Percentiles rank a stretch among this genome's conserved stretches.
These are phyloP conservation scores for Apiotrichum mycotoxinovorans DNA, from an alignment of 1,284 basidiomycete species.

Conservation along the genomic window DNA sequence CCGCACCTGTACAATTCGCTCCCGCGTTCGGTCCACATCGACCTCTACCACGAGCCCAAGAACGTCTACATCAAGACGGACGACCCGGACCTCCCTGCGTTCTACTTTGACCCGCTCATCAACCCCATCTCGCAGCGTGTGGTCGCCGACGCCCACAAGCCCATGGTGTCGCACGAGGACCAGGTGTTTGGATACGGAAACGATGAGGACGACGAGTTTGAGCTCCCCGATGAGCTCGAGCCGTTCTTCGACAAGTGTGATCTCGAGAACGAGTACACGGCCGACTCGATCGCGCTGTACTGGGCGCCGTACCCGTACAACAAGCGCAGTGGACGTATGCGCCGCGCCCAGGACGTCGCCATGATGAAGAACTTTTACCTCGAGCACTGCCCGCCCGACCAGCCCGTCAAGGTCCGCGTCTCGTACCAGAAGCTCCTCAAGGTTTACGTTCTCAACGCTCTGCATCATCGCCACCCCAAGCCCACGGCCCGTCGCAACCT, in stretches of 20 bases:
- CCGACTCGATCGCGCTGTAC: constrained; percentile 96
- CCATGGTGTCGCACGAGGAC: constrained; percentile 84
- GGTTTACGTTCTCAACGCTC: constrained; percentile 90
- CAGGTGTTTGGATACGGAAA: constrained; percentile 77
- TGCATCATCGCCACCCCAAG: constrained; percentile 84
- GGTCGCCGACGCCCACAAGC: constrained; percentile 73
- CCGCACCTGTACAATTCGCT: constrained; percentile 98
- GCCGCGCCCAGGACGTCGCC: constrained; percentile 90
- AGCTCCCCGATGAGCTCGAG: constrained; percentile 72
- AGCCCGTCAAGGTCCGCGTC: constrained; percentile 96
- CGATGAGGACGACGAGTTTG: constrained; percentile 77
- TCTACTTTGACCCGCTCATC: constrained; percentile 98
- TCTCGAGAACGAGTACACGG: constrained; percentile 85
- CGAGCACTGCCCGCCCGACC: constrained; percentile 94
- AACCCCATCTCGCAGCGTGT: constrained; percentile 91
- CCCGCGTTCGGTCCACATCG: constrained; percentile 89
- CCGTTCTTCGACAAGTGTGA: constrained; percentile 81
- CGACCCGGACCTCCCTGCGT: constrained; percentile 97
- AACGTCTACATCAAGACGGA: constrained; percentile 99
- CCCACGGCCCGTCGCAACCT: constrained; percentile 97
- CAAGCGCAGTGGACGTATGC: constrained; percentile 85
- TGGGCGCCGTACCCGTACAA: constrained; percentile 98
- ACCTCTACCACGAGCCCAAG: constrained; percentile 89
- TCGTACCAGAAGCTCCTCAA: constrained; percentile 99
- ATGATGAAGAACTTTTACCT: constrained; percentile 97